Evolutionary conservation across 441 rosid genomes (phyloP).

Genomic region (Populus hybrid): DNA sequence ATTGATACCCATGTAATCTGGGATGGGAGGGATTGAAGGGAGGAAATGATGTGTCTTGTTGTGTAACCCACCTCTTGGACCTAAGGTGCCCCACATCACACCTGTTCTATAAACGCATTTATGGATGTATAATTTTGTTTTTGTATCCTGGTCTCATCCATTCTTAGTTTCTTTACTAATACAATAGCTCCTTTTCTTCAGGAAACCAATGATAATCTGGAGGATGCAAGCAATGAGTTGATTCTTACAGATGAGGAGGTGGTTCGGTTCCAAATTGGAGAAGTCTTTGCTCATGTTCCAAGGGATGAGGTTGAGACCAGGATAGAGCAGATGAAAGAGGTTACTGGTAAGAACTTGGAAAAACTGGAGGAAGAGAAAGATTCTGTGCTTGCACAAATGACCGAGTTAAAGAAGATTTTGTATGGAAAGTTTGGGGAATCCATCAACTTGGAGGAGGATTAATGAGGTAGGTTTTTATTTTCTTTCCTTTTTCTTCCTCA

Average conservation of each 20-base stretch:
- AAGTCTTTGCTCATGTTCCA: conserved; percentile 81
- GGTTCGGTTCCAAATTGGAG: conserved; percentile 79
- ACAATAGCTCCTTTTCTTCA: conserved; percentile 17
- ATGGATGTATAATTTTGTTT: not conserved
- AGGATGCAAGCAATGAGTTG: conserved; percentile 87
- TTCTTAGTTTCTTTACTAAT: not conserved
- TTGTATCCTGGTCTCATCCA: not conserved
- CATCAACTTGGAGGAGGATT: conserved; percentile 92
- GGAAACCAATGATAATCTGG: conserved; percentile 82
- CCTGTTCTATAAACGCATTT: not conserved
- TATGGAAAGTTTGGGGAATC: conserved; percentile 86
- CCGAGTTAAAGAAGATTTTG: conserved; percentile 68
- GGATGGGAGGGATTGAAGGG: not conserved
- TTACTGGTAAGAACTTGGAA: conserved; percentile 52
- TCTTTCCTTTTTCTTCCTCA: not conserved
- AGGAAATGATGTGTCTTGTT: not conserved
- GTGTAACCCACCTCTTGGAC: not conserved
- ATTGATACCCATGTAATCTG: not conserved
- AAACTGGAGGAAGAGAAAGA: conserved; percentile 74
- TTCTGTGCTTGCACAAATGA: conserved; percentile 56
- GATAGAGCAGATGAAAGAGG: conserved; percentile 76
- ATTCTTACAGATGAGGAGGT: conserved; percentile 87
- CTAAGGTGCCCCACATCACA: not conserved
- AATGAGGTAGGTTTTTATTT: not conserved
- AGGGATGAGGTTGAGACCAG: conserved; percentile 80